Base-by-base conservation (phyloP, 208 protist species). In the Trypanosoma cruzi region DNA sequence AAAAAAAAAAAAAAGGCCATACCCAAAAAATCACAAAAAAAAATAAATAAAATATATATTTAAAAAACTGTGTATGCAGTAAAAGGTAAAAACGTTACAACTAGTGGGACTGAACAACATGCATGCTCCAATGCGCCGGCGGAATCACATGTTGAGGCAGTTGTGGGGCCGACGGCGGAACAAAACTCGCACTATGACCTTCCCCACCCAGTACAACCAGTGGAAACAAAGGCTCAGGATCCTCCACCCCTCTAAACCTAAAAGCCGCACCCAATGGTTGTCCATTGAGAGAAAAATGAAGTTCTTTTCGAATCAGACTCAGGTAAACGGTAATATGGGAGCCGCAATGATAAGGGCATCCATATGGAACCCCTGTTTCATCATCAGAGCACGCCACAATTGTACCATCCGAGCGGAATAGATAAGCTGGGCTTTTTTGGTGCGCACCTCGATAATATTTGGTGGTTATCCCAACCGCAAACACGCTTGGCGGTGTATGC, bases 241-340 rank as follows among this genome's bases (percentile, higher is more conserved):
- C 72, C 0, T 57, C 71, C 16, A 79, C 59, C 24, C 63, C 63
- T n/a, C 36, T 46, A 59, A 94, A 89, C 31, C 61, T 65, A 61
- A 91, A 94, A 2, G 88, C 88, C 11, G 79, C 71, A 4, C 88
- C 88, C 54, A 81, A 67, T 24, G 64, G 44, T 28, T 59, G 49
- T 6, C 78, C 77, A 66, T 94, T 84, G 36, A 90, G 69, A 42
- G 54, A 76, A 61, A 91, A 94, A 63, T 71, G 73, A 50, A 91
- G 48, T 61, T 75, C 42, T 7, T 80, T 68, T n/a, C 29, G 32
- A 3, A 40, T 49, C 36, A 91, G 60, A 58, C 88, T 71, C 29
- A 94, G 55, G 22, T 79, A 62, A n/a, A 82, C 79, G 0, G 78
- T 84, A 32, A 94, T 75, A 37, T 80, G 63, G 37, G 81, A 65